Evolutionary conservation across 129 eudicot species (phyloP).

Genomic region (Flaveria brownii): DNA sequence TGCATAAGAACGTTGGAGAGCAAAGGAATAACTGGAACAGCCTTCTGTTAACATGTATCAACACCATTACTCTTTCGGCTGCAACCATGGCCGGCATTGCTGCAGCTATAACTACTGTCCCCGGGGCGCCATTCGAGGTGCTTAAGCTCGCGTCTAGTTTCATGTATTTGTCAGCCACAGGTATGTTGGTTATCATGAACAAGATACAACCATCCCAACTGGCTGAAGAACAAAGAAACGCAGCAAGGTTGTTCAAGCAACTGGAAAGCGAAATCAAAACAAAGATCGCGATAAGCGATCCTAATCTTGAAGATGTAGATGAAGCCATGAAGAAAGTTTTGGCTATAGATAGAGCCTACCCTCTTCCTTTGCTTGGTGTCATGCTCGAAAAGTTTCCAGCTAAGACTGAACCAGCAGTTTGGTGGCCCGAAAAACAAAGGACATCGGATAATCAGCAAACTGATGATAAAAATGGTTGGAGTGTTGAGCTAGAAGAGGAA

Average conservation of each 20-base stretch:
- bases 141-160: conserved; percentile 51
- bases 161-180: conserved; percentile 50
- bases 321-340: conserved; percentile 59
- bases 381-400: conserved; percentile 88
- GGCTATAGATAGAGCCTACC: conserved; percentile 76
- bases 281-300: conserved; percentile 17
- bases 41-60: conserved; percentile 43
- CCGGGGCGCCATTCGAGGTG: conserved; percentile 31
- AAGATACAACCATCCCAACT: conserved; percentile 67
- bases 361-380: conserved; percentile 75
- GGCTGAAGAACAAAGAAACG: conserved; percentile 59
- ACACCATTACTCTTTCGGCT: conserved; percentile 48
- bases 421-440: conserved; percentile 62
- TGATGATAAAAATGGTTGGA: conserved; percentile 47
- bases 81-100: conserved; percentile 51
- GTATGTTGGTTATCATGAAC: conserved; percentile 53
- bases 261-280: conserved; percentile 45
- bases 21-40: conserved; percentile 54
- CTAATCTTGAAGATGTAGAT: conserved; percentile 35
- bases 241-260: conserved; percentile 47
- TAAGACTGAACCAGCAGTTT: conserved; percentile 52
- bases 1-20: conserved; percentile 52
- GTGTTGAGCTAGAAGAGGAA: conserved; percentile 52
- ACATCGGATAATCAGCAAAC: not conserved
- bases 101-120: conserved; percentile 24